Base-by-base conservation (phyloP, 78 protist species). In the Emiliania huxleyi region DNA sequence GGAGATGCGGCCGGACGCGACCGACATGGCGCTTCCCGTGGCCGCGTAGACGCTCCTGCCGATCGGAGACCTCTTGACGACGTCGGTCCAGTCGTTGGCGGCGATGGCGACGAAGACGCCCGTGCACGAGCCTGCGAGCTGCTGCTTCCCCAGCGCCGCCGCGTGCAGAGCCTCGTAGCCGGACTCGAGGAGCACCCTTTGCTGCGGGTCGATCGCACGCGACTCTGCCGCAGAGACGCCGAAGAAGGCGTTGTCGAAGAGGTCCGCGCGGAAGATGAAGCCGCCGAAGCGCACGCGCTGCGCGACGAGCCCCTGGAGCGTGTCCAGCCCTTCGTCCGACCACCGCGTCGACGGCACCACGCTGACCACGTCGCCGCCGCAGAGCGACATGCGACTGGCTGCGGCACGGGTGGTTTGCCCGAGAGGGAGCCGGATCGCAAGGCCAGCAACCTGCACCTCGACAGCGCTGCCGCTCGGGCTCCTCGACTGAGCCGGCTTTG, bases 1-100 rank as follows among this genome's bases (percentile, higher is more conserved):
- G n/a, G 98, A 94, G 0, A 97, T 44, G 25, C 99, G 90, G 93
- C 83, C 83, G 11, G 83, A 2, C 23, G 83, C 83, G 23, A 73
- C 88, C 25, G 95, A 49, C 33, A 42, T 69, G 45, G 69, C 29
- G 26, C 1, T 0, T 48, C 87, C 92, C 8, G 92, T 90, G 22
- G 35, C 92, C 0, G 71, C 1, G 81, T 69, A 90, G 33, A 62
- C 92, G 90, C 75, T 4, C 48, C 62, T 8, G 29, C 29, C 8
- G 8, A 52, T 8, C 62, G 15, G 62, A 8, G 62, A 15, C 62
- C 62, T 8, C 29, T 15, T 8, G 29, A 15, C 8, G 29, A 52
- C 62, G 62, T 8, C 62, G 62, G 15, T 52, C 62, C 15, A 52
- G 62, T 52, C 62, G 62, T 15, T 19, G 62, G 62, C 62, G 62